These are phyloP conservation scores for Exophiala oligosperma DNA, from an alignment of 2,329 filamentous ascomycete species.

Conservation along the genomic window DNA sequence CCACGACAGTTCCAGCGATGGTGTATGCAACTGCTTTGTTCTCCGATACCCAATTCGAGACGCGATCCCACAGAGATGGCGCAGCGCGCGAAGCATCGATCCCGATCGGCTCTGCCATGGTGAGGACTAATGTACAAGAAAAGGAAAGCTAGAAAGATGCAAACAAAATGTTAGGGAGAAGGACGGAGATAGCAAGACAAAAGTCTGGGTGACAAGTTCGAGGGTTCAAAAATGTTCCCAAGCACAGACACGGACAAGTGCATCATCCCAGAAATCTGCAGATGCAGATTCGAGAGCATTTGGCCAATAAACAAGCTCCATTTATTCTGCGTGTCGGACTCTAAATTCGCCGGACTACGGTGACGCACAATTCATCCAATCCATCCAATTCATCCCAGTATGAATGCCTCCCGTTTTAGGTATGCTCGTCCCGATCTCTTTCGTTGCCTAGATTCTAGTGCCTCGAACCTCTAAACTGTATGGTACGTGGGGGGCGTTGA, in stretches of 20 bases:
- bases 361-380: no score
- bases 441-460: no score
- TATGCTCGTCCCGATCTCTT: no score
- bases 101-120: constrained; percentile 21
- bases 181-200: constrained; percentile 11
- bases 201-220: constrained; percentile 6
- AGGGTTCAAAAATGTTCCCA: constrained; percentile 14
- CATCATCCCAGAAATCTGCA: background rate
- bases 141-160: constrained; percentile 6
- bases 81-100: constrained; percentile 39
- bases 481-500: no score
- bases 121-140: constrained; percentile 6
- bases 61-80: constrained; percentile 80
- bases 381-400: no score
- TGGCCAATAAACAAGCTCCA: background rate
- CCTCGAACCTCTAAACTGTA: no score
- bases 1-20: constrained; percentile 88
- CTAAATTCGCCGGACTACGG: no score
- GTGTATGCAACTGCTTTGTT: constrained; percentile 96
- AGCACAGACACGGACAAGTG: background rate
- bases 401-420: no score
- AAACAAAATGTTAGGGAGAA: constrained; percentile 2
- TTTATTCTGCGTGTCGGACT: no score
- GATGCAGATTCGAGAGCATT: background rate
- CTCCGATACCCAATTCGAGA: constrained; percentile 89